Conservation (phyloP, 2,329 filamentous ascomycete genomes). For the Epichloe typhina region DNA sequence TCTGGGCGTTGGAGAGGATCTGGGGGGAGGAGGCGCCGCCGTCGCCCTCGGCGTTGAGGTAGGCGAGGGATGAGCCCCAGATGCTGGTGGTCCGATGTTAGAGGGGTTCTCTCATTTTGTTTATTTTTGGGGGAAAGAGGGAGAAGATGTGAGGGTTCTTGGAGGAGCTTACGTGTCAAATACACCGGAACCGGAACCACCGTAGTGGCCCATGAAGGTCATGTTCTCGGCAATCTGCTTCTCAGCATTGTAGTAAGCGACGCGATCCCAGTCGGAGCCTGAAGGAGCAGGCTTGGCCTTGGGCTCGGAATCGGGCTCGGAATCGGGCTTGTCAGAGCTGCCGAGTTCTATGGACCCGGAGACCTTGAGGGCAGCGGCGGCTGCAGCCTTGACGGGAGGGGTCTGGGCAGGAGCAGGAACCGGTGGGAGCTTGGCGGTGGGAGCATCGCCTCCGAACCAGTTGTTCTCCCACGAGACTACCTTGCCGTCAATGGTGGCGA, state of each 20-base stretch:
- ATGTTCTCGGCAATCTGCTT: conserved; percentile 27
- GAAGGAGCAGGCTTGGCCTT: conserved; percentile 4
- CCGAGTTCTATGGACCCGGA: background rate
- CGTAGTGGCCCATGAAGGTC: conserved; percentile 36
- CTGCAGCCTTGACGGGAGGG: conserved; percentile 7
- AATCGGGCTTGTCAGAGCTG: background rate
- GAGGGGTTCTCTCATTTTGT: background rate
- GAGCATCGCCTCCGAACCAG: conserved; percentile 25
- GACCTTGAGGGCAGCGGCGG: conserved; percentile 6
- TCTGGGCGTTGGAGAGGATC: conserved; percentile 23
- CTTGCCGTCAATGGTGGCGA: conserved; percentile 44
- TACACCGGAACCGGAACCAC: conserved; percentile 28
- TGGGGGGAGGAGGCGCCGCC: conserved; percentile 25
- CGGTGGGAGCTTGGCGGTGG: conserved; percentile 9
- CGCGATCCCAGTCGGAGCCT: conserved; percentile 25
- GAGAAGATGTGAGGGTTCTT: background rate
- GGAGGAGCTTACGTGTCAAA: conserved; percentile 27
- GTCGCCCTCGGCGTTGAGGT: conserved; percentile 28
- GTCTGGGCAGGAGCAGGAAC: conserved; percentile 2
- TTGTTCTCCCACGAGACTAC: conserved; percentile 46
- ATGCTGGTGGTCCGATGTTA: conserved; percentile 14
- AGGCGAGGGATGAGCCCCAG: conserved; percentile 33
- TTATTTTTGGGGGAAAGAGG: background rate
- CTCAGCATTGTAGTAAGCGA: conserved; percentile 32
- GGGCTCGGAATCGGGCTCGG: background rate